These are phyloP conservation scores for Xylaria venustula DNA, from an alignment of 495 filamentous ascomycete species.

Conservation along the genomic window DNA sequence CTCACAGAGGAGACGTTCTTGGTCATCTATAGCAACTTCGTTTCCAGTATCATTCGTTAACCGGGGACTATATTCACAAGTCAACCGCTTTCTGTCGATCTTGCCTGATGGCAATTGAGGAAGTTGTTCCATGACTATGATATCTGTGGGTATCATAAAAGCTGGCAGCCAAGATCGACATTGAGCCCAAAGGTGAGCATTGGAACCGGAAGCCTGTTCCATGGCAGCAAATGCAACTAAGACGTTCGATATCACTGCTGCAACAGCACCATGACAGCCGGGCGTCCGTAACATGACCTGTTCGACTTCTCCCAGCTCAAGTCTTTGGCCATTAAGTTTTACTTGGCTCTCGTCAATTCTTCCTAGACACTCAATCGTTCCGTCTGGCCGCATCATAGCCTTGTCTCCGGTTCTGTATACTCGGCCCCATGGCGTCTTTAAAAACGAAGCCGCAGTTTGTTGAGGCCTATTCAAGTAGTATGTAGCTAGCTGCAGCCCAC, in stretches of 20 bases:
- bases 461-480: constrained; percentile 83
- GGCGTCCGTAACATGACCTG: constrained; percentile 58
- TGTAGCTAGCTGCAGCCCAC: constrained; percentile 73
- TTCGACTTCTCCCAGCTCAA: constrained; percentile 84
- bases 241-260: constrained; percentile 56
- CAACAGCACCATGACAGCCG: constrained; percentile 55
- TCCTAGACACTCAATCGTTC: constrained; percentile 77
- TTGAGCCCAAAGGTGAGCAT: constrained; percentile 47
- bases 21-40: constrained; percentile 29
- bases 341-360: constrained; percentile 76
- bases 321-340: constrained; percentile 76
- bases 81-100: constrained; percentile 64
- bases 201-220: constrained; percentile 30
- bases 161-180: constrained; percentile 70
- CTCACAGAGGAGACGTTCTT: constrained; percentile 48
- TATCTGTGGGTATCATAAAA: constrained; percentile 75
- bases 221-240: constrained; percentile 68
- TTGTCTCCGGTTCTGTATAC: constrained; percentile 88
- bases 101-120: constrained; percentile 79
- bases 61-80: constrained; percentile 49
- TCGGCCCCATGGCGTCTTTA: constrained; percentile 51
- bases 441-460: constrained; percentile 69
- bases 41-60: not conserved
- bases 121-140: constrained; percentile 58
- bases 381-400: constrained; percentile 64